These are phyloP conservation scores for Torrubiellomyces zombiae DNA, from an alignment of 2,329 filamentous ascomycete genomes.

Conservation along the genomic window DNA sequence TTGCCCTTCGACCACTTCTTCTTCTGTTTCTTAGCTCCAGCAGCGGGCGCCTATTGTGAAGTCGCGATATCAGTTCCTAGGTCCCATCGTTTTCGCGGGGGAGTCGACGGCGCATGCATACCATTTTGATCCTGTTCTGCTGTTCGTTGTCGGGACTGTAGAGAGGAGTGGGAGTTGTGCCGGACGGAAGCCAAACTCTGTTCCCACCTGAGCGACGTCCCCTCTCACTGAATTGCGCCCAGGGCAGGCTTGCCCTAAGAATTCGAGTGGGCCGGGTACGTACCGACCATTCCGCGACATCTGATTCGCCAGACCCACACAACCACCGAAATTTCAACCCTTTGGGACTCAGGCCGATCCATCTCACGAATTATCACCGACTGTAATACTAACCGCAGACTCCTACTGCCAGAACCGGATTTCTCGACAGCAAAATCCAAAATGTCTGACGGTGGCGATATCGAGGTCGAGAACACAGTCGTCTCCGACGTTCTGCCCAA, in stretches of 20 bases:
- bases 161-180: conserved; percentile 15
- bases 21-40: conserved; percentile 34
- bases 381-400: conserved; percentile 21
- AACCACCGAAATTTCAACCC: conserved; percentile 22
- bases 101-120: conserved; percentile 11
- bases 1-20: conserved; percentile 36
- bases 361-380: conserved; percentile 23
- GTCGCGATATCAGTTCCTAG: neutral
- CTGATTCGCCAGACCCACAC: conserved; percentile 20
- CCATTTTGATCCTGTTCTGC: conserved; percentile 27
- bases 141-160: conserved; percentile 21
- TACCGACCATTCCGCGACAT: conserved; percentile 9
- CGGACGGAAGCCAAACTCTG: conserved; percentile 11
- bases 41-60: conserved; percentile 24
- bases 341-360: no score
- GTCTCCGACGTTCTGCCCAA: conserved; percentile 76
- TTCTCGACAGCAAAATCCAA: conserved; percentile 30
- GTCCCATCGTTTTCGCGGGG: conserved; percentile 1
- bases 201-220: conserved; percentile 12
- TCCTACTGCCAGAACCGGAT: conserved; percentile 18
- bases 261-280: conserved; percentile 12
- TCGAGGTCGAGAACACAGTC: conserved; percentile 70
- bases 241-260: conserved; percentile 27
- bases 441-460: conserved; percentile 92
- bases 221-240: conserved; percentile 13